A percentile compares a stretch with the other conserved stretches of the same genome.
Evolutionary conservation across 2,329 filamentous ascomycete species (phyloP).

Genomic region (Elsinoe necatrix): DNA sequence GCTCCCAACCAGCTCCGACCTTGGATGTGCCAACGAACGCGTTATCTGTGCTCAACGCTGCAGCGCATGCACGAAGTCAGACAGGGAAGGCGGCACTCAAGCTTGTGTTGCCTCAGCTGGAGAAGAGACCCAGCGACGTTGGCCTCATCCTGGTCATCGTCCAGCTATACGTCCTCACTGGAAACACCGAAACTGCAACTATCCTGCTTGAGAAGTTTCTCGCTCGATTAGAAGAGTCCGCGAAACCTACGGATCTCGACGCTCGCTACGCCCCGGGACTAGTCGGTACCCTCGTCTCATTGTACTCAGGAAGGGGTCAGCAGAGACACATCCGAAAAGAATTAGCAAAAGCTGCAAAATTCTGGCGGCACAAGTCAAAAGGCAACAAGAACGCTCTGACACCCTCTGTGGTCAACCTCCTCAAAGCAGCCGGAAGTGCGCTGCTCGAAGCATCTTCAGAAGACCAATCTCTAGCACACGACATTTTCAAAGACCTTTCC

Average conservation of each 20-base stretch:
- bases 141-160: constrained; percentile 71
- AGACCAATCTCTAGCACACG: constrained; percentile 61
- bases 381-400: constrained; percentile 24
- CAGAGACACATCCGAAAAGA: constrained; percentile 63
- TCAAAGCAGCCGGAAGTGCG: constrained; percentile 73
- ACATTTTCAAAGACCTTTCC: constrained; percentile 70
- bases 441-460: constrained; percentile 65
- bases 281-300: constrained; percentile 66
- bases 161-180: constrained; percentile 67
- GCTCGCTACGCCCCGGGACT: constrained; percentile 77
- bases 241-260: constrained; percentile 50
- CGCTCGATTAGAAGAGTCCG: constrained; percentile 57
- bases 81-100: constrained; percentile 61
- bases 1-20: constrained; percentile 38
- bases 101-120: constrained; percentile 58
- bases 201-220: constrained; percentile 69
- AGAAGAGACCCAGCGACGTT: constrained; percentile 68
- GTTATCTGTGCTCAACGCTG: constrained; percentile 60
- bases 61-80: constrained; percentile 58
- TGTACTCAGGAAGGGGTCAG: constrained; percentile 70
- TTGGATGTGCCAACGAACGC: constrained; percentile 39
- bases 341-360: constrained; percentile 66
- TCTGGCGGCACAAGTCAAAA: constrained; percentile 64
- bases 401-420: constrained; percentile 51
- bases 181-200: constrained; percentile 65